phyloP scores from a whole-genome alignment of 2,329 filamentous ascomycete genomes.

The Fusarium virguliforme region DNA sequence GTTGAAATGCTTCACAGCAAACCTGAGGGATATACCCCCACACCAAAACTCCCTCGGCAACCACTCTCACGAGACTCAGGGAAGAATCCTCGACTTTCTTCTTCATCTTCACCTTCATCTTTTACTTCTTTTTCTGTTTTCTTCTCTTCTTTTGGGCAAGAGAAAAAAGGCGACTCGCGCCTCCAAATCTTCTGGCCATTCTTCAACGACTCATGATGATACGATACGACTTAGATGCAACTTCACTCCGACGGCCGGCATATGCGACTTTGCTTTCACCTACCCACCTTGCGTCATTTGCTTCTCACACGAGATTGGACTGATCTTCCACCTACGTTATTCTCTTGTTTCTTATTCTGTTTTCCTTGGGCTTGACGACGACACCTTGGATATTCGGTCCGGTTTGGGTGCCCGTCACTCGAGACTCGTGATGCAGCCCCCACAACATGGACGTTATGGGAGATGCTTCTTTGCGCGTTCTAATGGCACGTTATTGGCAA shows the following conservation, averaged over 20 bases:
- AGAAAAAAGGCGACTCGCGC: conserved; percentile 27
- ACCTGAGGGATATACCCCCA: conserved; percentile 55
- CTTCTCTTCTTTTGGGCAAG: conserved; percentile 27
- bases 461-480: not conserved
- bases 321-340: conserved; percentile 13
- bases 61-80: conserved; percentile 48
- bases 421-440: not conserved
- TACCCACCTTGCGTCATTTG: conserved; percentile 9
- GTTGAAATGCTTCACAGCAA: conserved; percentile 60
- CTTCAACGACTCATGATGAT: conserved; percentile 49
- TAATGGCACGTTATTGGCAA: not conserved
- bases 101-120: conserved; percentile 7
- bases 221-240: conserved; percentile 49
- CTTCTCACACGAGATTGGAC: conserved; percentile 31
- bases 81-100: conserved; percentile 33
- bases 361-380: conserved; percentile 1
- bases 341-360: not conserved
- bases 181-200: conserved; percentile 27
- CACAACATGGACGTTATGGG: not conserved
- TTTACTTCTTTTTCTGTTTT: conserved; percentile 16
- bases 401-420: conserved; percentile 2
- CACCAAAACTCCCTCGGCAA: conserved; percentile 46
- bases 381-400: conserved; percentile 9
- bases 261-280: conserved; percentile 23
- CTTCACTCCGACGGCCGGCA: conserved; percentile 42